These are phyloP conservation scores for Chloranthus sessilifolius DNA, from an alignment of 164 flowering plant species.

Conservation along the genomic window DNA sequence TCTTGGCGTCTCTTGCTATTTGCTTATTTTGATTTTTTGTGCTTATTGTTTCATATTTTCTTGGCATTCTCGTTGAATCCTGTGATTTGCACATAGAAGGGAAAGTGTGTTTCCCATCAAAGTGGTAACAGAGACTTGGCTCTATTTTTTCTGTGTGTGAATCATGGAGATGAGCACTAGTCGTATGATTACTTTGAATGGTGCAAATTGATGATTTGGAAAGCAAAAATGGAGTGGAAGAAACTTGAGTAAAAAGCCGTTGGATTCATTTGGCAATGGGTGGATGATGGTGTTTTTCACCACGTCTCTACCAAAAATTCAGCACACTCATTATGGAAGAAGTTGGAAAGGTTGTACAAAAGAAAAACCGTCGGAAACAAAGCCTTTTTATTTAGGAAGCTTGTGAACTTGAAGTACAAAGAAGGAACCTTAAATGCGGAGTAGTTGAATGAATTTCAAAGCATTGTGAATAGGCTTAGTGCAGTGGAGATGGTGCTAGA, in stretches of 20 bases:
- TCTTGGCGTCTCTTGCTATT: background rate
- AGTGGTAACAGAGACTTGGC: background rate
- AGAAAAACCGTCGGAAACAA: background rate
- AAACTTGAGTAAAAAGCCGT: slow-evolving; percentile 1
- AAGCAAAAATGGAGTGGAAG: background rate
- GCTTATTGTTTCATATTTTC: no score
- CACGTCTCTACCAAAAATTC: background rate
- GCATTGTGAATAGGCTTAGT: background rate
- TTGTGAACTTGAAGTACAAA: background rate
- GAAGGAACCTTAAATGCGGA: background rate
- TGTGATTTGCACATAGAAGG: background rate
- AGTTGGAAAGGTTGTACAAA: background rate
- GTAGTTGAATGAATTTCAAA: background rate
- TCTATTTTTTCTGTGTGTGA: no score
- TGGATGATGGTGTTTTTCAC: background rate
- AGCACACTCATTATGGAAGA: background rate
- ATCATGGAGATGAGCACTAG: background rate
- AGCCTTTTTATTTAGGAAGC: background rate
- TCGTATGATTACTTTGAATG: background rate
- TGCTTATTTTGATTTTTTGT: background rate
- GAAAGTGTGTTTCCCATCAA: background rate
- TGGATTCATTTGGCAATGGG: background rate
- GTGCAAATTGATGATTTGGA: background rate
- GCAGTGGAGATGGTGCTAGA: background rate
- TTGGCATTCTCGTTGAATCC: background rate